A percentile compares a stretch with the other conserved stretches of the same genome.
These are phyloP conservation scores for Aspergillus intermedius DNA, from an alignment of 2,329 filamentous ascomycete genomes.

Conservation along the genomic window DNA sequence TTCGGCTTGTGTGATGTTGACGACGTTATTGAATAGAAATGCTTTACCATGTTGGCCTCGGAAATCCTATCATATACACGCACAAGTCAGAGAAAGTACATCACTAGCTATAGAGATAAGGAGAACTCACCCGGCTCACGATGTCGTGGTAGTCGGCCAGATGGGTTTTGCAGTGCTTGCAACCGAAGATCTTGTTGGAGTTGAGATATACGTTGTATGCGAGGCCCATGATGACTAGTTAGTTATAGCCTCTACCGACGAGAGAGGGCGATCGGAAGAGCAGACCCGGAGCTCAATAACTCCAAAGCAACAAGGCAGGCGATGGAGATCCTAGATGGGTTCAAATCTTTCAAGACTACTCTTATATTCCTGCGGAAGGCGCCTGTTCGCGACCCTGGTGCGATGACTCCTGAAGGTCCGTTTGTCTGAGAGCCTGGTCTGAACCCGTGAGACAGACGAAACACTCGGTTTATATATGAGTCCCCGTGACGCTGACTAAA, in stretches of 20 bases:
- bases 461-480: background rate
- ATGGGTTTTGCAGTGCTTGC: slow-evolving; percentile 92
- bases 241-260: slow-evolving; percentile 9
- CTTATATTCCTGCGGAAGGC: no score
- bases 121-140: slow-evolving; percentile 69
- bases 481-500: background rate
- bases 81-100: slow-evolving; percentile 4
- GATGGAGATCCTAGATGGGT: background rate
- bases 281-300: background rate
- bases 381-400: no score
- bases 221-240: slow-evolving; percentile 62
- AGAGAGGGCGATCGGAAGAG: background rate
- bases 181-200: slow-evolving; percentile 81
- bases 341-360: background rate
- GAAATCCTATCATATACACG: slow-evolving; percentile 64
- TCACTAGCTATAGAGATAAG: background rate
- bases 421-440: background rate
- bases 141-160: slow-evolving; percentile 94
- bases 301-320: background rate
- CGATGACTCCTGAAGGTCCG: background rate
- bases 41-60: slow-evolving; percentile 97
- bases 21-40: slow-evolving; percentile 89
- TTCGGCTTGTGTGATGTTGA: slow-evolving; percentile 77
- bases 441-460: background rate
- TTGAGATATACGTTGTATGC: slow-evolving; percentile 87